Evolutionary conservation across 805 yeast species (phyloP).

Genomic region (Candida coleopterorum): DNA sequence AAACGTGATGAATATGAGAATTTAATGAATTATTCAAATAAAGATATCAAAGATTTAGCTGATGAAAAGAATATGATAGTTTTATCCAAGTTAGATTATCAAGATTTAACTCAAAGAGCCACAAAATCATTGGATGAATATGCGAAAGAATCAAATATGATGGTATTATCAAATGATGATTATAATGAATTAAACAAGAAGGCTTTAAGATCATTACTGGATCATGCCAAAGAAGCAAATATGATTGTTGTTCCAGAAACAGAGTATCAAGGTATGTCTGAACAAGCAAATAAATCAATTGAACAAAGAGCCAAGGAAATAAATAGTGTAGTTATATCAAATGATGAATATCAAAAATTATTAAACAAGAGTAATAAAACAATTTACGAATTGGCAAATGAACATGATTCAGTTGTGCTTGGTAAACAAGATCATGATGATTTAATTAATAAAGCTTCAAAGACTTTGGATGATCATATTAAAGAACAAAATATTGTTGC

Average conservation of each 20-base stretch:
- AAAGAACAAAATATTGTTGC: constrained; percentile 12
- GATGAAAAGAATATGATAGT: constrained; percentile 12
- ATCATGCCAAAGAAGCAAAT: constrained; percentile 13
- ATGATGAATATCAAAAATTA: constrained; percentile 10
- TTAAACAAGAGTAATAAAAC: constrained; percentile 21
- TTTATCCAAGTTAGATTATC: constrained; percentile 3
- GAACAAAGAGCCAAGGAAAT: constrained; percentile 5
- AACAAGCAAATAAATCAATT: constrained; percentile 10
- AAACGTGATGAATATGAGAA: constrained; percentile 8
- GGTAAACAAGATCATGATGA: constrained; percentile 9
- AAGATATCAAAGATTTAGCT: constrained; percentile 24
- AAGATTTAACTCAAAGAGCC: constrained; percentile 7
- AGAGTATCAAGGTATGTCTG: constrained; percentile 5
- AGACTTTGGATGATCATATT: constrained; percentile 24
- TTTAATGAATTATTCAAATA: constrained; percentile 15
- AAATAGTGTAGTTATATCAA: constrained; percentile 10
- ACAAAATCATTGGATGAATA: constrained; percentile 24
- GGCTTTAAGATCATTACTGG: constrained; percentile 4
- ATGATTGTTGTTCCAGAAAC: constrained; percentile 7
- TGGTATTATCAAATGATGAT: constrained; percentile 4
- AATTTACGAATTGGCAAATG: constrained; percentile 11
- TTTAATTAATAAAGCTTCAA: constrained; percentile 15
- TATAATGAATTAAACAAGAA: constrained; percentile 10
- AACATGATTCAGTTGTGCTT: constrained; percentile 13
- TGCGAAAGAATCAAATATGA: constrained; percentile 16